These are phyloP conservation scores for Rhodotorula sp. DNA, from an alignment of 1,284 basidiomycete genomes.

Conservation along the genomic window DNA sequence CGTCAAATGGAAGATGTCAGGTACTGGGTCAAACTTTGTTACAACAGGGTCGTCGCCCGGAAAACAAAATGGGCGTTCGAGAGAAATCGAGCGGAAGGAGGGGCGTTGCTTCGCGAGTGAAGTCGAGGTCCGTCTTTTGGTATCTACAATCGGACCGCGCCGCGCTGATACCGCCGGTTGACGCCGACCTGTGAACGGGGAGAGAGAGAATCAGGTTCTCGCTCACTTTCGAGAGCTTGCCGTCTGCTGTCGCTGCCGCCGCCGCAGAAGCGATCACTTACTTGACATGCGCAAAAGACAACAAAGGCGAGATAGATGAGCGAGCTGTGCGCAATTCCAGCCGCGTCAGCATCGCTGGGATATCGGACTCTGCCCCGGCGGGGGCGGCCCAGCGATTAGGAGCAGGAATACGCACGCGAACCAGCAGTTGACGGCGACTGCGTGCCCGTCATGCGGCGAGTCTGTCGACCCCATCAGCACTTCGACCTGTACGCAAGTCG, in stretches of 20 bases:
- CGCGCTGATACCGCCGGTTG: conserved; percentile 30
- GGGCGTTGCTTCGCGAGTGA: not conserved
- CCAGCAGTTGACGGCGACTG: conserved; percentile 32
- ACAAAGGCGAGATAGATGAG: conserved; percentile 32
- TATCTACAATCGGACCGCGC: conserved; percentile 29
- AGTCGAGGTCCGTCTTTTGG: too few relatives aligned
- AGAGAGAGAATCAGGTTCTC: too few relatives aligned
- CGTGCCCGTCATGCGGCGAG: conserved; percentile 26
- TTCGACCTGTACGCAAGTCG: conserved; percentile 18
- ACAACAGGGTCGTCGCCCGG: conserved; percentile 5
- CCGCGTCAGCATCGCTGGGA: not conserved
- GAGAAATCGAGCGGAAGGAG: too few relatives aligned
- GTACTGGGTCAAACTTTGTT: not conserved
- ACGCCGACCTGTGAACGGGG: conserved; percentile 19
- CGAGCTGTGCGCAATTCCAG: not conserved
- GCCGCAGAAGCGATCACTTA: not conserved
- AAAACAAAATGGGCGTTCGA: too few relatives aligned
- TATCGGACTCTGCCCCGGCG: not conserved
- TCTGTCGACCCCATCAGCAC: conserved; percentile 30
- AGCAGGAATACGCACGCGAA: conserved; percentile 14
- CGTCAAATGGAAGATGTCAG: too few relatives aligned
- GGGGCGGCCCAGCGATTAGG: not conserved
- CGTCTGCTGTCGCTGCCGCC: too few relatives aligned
- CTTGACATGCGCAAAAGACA: conserved; percentile 35
- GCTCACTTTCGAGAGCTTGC: too few relatives aligned